Conservation (phyloP, 495 filamentous ascomycete species). For the Xylaria castorea region DNA sequence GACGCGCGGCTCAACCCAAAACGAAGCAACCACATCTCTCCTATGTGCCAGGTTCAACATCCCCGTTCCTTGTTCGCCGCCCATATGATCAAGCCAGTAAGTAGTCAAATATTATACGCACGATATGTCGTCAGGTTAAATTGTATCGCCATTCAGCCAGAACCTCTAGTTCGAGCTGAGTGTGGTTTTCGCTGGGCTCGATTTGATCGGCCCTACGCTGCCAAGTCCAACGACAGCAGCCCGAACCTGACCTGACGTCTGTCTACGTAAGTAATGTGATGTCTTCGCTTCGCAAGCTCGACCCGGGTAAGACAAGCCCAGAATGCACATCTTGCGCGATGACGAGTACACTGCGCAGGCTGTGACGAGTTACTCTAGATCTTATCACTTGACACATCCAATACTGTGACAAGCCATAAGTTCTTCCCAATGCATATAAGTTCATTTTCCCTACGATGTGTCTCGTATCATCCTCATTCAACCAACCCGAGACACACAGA, state of each 20-base stretch:
- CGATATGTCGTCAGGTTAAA: neutral
- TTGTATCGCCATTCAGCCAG: neutral
- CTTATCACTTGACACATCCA: neutral
- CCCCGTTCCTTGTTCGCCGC: conserved; percentile 17
- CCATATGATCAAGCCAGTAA: conserved; percentile 9
- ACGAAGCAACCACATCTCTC: neutral
- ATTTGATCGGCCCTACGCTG: conserved; percentile 3
- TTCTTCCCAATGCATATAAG: neutral
- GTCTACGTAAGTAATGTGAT: neutral
- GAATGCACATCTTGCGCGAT: conserved; percentile 5
- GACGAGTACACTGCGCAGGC: conserved; percentile 19
- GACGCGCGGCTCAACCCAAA: conserved; percentile 25
- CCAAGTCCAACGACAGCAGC: conserved; percentile 1
- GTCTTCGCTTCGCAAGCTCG: conserved; percentile 8
- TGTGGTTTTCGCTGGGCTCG: neutral
- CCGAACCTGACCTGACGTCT: conserved; percentile 7
- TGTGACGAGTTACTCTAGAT: neutral
- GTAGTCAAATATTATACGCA: neutral
- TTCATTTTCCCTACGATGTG: neutral
- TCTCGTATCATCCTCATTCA: neutral
- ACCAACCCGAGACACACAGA: neutral
- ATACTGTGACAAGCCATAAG: neutral
- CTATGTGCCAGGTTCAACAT: conserved; percentile 8
- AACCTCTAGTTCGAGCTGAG: neutral
- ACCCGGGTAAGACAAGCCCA: neutral